Evolutionary conservation across 768 basidiomycete genomes (phyloP).

Genomic region (Phylloporus sp.): DNA sequence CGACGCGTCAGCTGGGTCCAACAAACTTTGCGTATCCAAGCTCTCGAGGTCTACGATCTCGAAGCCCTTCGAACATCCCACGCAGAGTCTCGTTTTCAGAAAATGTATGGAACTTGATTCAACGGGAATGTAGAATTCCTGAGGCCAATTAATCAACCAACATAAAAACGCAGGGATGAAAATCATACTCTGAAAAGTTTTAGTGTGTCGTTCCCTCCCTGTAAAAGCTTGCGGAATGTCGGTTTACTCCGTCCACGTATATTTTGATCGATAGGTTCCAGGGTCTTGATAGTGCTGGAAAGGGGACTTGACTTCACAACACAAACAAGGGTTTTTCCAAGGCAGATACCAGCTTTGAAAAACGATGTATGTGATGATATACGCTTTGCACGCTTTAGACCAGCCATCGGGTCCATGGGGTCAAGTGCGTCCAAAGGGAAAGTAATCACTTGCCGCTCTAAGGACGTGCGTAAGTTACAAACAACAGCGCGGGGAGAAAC

Average conservation of each 20-base stretch:
- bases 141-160: not conserved
- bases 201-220: conserved; percentile 92
- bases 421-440: conserved; percentile 93
- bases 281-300: conserved; percentile 94
- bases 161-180: not conserved
- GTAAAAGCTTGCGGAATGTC: conserved; percentile 91
- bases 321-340: conserved; percentile 89
- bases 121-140: conserved; percentile 99
- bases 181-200: conserved; percentile 76
- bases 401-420: conserved; percentile 82
- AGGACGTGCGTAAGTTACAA: not conserved
- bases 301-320: conserved; percentile 94
- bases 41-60: conserved; percentile 98
- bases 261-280: conserved; percentile 93
- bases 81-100: conserved; percentile 94
- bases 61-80: conserved; percentile 95
- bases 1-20: conserved; percentile 87
- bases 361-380: conserved; percentile 96
- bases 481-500: conserved; percentile 13
- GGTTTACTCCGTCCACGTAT: conserved; percentile 75
- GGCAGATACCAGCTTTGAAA: conserved; percentile 93
- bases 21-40: conserved; percentile 90
- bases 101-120: conserved; percentile 97
- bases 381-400: conserved; percentile 88
- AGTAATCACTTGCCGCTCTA: conserved; percentile 93